Base-by-base conservation (phyloP, 371 early-diverging fungal species). In the Zychaea mexicana region DNA sequence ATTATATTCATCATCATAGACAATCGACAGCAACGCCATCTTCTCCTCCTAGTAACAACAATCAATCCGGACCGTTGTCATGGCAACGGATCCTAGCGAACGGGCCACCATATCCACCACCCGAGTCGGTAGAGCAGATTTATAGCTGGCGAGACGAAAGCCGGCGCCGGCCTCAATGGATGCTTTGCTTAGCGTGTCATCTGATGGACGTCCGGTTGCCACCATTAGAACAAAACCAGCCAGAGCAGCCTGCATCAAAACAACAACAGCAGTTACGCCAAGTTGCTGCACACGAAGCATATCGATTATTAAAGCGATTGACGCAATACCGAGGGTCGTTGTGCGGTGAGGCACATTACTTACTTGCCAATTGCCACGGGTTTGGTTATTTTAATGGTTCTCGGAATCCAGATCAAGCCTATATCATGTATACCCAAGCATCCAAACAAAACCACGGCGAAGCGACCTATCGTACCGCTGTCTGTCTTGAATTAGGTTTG, bases 401-500 rank as follows among this genome's bases (percentile, higher is more conserved):
- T 26, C 78, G 90, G 32, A 93, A 96, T 66, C 92, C 92, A 65
- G 92, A 90, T 47, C 87, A 87, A 55, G 99, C 99, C 1, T 98
- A 97, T 63, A 74, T 81, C 31, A 85, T 94, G 65, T 98, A 97
- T 70, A 74, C 92, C 45, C 94, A 94, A 69, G 97, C 97, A 1
- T 89, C 95, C 13, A 97, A 98, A 69, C 91, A 92, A 60, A 85
- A 85, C 70, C 98, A 97, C 64, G 85, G 96, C 0, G 91, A 92
- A 27, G 94, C 97, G 2, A 94, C 95, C n/a, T 98, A 97, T 73
- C 89, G 98, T 53, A 88, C 93, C 0, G 99, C 92, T 5, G 97
- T 97, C 9, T 98, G 97, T 75, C 92, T 95, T 72, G 99, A 98
- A 68, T 70, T 92, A 21, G 98, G 97, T 12, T 90, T 94, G 2